Evolutionary conservation across 371 early-diverging fungal genomes (phyloP).

Genomic region (Mucor lusitanicus): DNA sequence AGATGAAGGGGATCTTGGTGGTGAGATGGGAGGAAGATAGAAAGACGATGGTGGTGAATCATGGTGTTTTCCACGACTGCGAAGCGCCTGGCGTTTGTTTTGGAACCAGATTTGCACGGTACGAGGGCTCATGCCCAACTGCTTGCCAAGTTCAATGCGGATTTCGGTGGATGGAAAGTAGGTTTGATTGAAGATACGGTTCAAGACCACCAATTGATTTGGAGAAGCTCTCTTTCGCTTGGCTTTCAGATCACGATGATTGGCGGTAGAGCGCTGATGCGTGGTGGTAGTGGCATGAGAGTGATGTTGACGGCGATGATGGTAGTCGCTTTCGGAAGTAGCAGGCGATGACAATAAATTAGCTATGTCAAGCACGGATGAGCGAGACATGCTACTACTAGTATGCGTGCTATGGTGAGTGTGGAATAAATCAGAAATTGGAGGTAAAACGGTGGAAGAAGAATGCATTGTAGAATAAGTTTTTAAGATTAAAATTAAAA

Average conservation of each 20-base stretch:
- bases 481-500: background rate
- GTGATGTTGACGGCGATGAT: background rate
- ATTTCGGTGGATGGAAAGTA: constrained; percentile 71
- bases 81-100: constrained; percentile 76
- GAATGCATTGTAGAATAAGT: constrained; percentile 12
- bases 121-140: constrained; percentile 82
- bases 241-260: constrained; percentile 35
- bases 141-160: constrained; percentile 80
- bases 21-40: constrained; percentile 57
- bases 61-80: constrained; percentile 51
- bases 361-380: constrained; percentile 20
- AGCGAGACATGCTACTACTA: background rate
- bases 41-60: constrained; percentile 47
- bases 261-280: background rate
- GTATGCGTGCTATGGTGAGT: constrained; percentile 2
- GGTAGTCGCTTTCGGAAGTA: background rate
- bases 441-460: constrained; percentile 28
- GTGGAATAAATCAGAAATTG: constrained; percentile 35
- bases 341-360: constrained; percentile 15
- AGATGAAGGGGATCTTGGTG: constrained; percentile 31
- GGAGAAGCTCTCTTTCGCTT: constrained; percentile 55
- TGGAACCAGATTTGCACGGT: constrained; percentile 97
- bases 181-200: constrained; percentile 56
- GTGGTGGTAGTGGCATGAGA: background rate
- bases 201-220: constrained; percentile 50